Evolutionary conservation across 2,329 filamentous ascomycete species (phyloP), one percentile per base, ranked within the genome.

Genomic region (Fusarium sp.): DNA sequence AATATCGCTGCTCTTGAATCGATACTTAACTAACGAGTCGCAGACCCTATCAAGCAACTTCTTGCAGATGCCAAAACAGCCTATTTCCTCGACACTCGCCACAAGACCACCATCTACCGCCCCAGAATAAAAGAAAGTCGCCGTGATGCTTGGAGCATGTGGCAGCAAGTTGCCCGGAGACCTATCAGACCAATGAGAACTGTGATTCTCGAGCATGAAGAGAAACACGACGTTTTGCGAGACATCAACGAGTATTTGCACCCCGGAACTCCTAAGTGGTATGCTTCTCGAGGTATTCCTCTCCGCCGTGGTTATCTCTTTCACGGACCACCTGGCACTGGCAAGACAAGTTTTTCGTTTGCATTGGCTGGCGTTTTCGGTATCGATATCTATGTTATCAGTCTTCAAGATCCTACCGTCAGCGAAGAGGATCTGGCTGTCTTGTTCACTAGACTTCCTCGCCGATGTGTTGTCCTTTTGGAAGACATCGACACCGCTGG

Each of bases 241-340:
- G 94, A 96, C 76, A 91, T 96, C 77, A 93, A 93, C 74, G 93
- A 95, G 75, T 96, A 94, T 72, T 85, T 96, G 1, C 90, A 94
- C 61, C 92, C 93, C 0, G 84, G 86, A 2, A 93, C 90, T 1
- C 89, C 90, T 3, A 85, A 87, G 15, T 96, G 93, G 92, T 96
- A 96, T 77, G 90, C 92, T 0, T 90, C 90, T 54, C 86, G 92
- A 5, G 93, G 93, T 1, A 94, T 96, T 36, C 93, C 93, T 0
- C 90, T 95, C 59, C 87, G 94, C 1, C 84, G 94, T 36, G 94
- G 94, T 0, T 96, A 95, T 76, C 86, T 96, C 1, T 94, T 96
- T 73, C 87, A 94, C 75, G 93, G 94, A 0, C 92, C 92, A 0
- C 92, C 92, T 0, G 92, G 93, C 0, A 94, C 91, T 0, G 92